phyloP scores from a whole-genome alignment of 1,139 yeast genomes.

The Saccharomycopsis hybrid region DNA sequence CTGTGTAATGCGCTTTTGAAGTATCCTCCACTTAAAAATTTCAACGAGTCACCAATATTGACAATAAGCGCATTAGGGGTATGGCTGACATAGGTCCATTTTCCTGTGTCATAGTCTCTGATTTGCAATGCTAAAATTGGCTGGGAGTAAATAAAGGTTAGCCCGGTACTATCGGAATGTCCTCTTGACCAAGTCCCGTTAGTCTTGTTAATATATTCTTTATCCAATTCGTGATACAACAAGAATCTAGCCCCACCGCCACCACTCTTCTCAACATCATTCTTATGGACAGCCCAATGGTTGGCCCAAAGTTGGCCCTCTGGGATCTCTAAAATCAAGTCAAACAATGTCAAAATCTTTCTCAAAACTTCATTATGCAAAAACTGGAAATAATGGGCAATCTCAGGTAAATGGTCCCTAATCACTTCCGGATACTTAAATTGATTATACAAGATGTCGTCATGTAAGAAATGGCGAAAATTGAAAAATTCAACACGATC shows the following conservation, averaged over 20 bases:
- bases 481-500: constrained; percentile 40
- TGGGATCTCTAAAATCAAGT: constrained; percentile 36
- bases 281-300: constrained; percentile 31
- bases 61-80: constrained; percentile 41
- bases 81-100: constrained; percentile 45
- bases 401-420: constrained; percentile 32
- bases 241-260: constrained; percentile 39
- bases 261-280: constrained; percentile 31
- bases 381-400: constrained; percentile 33
- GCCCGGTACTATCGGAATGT: constrained; percentile 44
- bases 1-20: constrained; percentile 44
- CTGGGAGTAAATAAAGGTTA: constrained; percentile 35
- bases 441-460: constrained; percentile 26
- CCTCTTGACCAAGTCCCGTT: constrained; percentile 43
- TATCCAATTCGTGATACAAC: constrained; percentile 34
- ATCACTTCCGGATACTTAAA: constrained; percentile 35
- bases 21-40: constrained; percentile 43
- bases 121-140: constrained; percentile 39
- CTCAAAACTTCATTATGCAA: constrained; percentile 34
- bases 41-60: constrained; percentile 44
- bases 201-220: constrained; percentile 28
- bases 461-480: constrained; percentile 33
- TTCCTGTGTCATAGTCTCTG: constrained; percentile 38
- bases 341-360: constrained; percentile 34
- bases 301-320: constrained; percentile 36